Conservation (phyloP, 164 flowering plant genomes). For the Malania oleifera region DNA sequence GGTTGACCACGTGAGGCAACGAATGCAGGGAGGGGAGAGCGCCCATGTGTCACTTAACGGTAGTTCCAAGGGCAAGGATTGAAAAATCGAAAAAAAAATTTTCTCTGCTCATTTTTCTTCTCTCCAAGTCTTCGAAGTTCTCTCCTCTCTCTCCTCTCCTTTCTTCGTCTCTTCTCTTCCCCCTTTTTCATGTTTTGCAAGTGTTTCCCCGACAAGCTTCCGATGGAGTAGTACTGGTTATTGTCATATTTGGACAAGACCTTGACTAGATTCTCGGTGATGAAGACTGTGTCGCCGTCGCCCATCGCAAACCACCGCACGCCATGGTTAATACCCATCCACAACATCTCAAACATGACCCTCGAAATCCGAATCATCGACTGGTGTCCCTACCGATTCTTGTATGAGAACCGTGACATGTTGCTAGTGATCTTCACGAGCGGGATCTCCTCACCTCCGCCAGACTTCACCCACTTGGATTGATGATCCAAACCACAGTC, state of each 20-base stretch:
- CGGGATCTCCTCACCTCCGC: slow-evolving; percentile 24
- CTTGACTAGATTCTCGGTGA: slow-evolving; percentile 53
- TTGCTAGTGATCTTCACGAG: slow-evolving; percentile 46
- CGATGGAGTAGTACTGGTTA: slow-evolving; percentile 53
- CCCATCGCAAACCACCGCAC: slow-evolving; percentile 79
- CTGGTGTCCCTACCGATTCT: slow-evolving; percentile 53
- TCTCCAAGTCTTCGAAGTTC: no score
- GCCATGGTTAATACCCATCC: slow-evolving; percentile 31
- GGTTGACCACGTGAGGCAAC: no score
- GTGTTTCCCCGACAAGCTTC: slow-evolving; percentile 63
- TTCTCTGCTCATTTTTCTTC: no score
- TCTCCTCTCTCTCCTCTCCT: no score
- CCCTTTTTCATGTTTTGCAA: slow-evolving; percentile 79
- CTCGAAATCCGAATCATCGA: slow-evolving; percentile 64
- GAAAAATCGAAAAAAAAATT: no score
- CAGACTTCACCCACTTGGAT: slow-evolving; percentile 20
- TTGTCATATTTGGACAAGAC: slow-evolving; percentile 54
- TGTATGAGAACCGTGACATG: slow-evolving; percentile 42
- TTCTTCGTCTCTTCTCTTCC: no score
- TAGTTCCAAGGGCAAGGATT: no score
- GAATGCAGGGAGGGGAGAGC: no score
- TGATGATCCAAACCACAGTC: slow-evolving; percentile 31
- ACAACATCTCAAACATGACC: slow-evolving; percentile 48
- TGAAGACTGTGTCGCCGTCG: slow-evolving; percentile 71
- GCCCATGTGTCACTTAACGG: no score